A percentile compares a stretch with the other conserved stretches of the same genome.
These are phyloP conservation scores for Mortierella sp. DNA, from an alignment of 371 early-diverging fungal genomes.

Conservation along the genomic window DNA sequence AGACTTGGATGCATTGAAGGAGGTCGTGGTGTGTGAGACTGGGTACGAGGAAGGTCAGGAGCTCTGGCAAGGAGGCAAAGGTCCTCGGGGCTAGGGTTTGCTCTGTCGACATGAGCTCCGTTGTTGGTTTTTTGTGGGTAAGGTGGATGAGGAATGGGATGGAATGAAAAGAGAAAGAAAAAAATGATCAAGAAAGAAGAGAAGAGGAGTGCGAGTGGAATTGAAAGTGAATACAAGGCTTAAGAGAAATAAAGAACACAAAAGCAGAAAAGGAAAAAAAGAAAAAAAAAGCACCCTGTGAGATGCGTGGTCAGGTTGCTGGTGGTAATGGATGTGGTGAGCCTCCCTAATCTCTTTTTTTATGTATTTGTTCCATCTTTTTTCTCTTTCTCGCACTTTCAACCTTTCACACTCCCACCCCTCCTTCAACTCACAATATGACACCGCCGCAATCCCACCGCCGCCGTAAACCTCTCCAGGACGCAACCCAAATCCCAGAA, in stretches of 20 bases:
- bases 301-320: not conserved
- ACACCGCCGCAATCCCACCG: not conserved
- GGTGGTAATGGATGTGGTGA: not conserved
- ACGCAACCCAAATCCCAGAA: not conserved
- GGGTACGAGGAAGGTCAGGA: not conserved
- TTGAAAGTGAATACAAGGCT: not conserved
- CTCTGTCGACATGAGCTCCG: not conserved
- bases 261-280: no score
- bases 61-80: not conserved
- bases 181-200: no score
- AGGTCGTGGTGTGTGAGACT: not conserved
- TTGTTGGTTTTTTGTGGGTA: not conserved
- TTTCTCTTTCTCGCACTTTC: not conserved
- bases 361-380: no score
- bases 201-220: not conserved
- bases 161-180: not conserved
- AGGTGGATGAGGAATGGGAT: not conserved
- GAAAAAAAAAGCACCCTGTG: no score
- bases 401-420: not conserved
- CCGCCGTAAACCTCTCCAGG: not conserved
- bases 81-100: not conserved
- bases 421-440: not conserved
- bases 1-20: slow-evolving; percentile 3
- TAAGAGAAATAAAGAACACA: not conserved
- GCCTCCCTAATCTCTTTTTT: no score